Conservation (phyloP, 768 basidiomycete species). For the Macrolepiota albuminosa region DNA sequence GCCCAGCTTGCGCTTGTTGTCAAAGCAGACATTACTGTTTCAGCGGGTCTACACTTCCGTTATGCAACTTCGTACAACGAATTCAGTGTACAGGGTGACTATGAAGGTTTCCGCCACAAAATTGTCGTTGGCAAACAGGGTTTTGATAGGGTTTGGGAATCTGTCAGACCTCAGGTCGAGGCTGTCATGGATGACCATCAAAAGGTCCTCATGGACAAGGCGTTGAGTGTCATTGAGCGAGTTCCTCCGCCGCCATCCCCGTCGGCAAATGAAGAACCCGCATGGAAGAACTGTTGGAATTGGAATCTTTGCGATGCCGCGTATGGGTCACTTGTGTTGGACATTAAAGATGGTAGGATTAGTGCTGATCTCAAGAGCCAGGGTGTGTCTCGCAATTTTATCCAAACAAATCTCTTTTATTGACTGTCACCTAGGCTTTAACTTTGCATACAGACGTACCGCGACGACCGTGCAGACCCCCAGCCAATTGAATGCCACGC, state of each 20-base stretch:
- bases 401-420: neutral
- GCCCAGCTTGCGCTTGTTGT: slow-evolving; percentile 84
- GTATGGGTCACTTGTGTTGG: slow-evolving; percentile 83
- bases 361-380: slow-evolving; percentile 91
- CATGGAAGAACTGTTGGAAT: slow-evolving; percentile 99
- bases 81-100: slow-evolving; percentile 88
- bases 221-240: slow-evolving; percentile 77
- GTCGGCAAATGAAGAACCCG: slow-evolving; percentile 71
- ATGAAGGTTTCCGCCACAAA: slow-evolving; percentile 84
- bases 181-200: slow-evolving; percentile 89
- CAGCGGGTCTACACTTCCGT: slow-evolving; percentile 95
- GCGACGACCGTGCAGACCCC: slow-evolving; percentile 59
- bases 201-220: slow-evolving; percentile 83
- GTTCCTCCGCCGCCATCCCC: slow-evolving; percentile 57
- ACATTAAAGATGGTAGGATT: slow-evolving; percentile 88
- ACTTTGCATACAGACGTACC: slow-evolving; percentile 88
- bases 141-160: slow-evolving; percentile 94
- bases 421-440: slow-evolving; percentile 62
- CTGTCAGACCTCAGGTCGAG: slow-evolving; percentile 88
- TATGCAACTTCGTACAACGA: slow-evolving; percentile 97
- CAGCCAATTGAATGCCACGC: slow-evolving; percentile 47
- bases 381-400: slow-evolving; percentile 44
- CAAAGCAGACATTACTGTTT: slow-evolving; percentile 92
- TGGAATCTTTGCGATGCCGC: slow-evolving; percentile 98
- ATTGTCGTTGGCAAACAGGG: slow-evolving; percentile 69